Percentiles rank a stretch among this genome's conserved stretches.
Conservation (phyloP, 306 rosid genomes). For the Vigna mungo region DNA sequence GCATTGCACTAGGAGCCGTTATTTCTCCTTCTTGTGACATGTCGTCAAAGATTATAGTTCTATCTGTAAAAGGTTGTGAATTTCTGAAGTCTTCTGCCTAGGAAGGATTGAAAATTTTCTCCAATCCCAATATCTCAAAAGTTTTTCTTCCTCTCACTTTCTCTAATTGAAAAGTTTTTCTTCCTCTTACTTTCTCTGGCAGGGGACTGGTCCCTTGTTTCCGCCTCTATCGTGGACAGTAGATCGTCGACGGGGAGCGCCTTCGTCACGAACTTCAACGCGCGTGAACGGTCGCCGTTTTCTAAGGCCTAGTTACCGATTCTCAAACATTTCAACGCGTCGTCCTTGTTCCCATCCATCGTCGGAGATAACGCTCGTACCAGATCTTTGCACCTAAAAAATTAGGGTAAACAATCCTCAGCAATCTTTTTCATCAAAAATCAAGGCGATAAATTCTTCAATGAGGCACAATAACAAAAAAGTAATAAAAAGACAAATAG, state of each 20-base stretch:
- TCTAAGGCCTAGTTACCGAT: constrained; percentile 77
- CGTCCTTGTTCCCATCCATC: constrained; percentile 97
- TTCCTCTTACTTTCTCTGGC: not conserved
- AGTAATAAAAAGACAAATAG: not conserved
- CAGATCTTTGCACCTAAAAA: constrained; percentile 37
- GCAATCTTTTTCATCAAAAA: no score
- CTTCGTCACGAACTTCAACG: constrained; percentile 73
- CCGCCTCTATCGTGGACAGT: constrained; percentile 40
- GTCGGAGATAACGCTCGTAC: constrained; percentile 1
- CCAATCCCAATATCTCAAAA: constrained; percentile 87
- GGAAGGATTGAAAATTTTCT: constrained; percentile 60
- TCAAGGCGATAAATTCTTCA: not conserved
- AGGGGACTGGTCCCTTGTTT: constrained; percentile 45
- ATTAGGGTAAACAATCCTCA: not conserved
- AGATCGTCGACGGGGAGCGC: constrained; percentile 80
- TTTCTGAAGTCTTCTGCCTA: no score
- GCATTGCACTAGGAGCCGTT: no score
- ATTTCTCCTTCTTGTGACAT: no score
- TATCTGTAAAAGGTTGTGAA: no score
- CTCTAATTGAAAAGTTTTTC: constrained; percentile 10
- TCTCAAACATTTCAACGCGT: constrained; percentile 80
- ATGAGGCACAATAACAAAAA: not conserved
- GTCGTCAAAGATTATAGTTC: no score
- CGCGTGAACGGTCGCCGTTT: constrained; percentile 73
- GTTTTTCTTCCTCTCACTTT: constrained; percentile 81